These are phyloP conservation scores for Fraxinus cuspidata DNA, from an alignment of 257 asterid species.

Conservation along the genomic window DNA sequence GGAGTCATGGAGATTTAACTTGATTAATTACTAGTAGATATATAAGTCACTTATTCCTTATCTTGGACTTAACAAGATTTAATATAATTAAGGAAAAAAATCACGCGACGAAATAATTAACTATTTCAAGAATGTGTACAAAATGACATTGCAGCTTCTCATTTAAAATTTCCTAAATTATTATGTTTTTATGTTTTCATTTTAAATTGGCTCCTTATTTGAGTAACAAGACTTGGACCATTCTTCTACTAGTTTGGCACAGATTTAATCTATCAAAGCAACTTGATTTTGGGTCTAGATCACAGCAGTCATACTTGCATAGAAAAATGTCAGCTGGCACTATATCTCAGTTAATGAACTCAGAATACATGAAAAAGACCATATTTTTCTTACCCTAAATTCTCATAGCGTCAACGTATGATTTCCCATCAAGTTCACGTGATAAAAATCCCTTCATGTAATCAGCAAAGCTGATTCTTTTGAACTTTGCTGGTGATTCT, in stretches of 20 bases:
- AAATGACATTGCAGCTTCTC: too few relatives aligned
- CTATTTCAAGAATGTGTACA: too few relatives aligned
- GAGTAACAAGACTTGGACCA: background rate
- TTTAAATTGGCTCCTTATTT: background rate
- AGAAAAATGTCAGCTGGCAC: background rate
- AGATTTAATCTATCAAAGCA: too few relatives aligned
- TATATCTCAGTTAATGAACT: background rate
- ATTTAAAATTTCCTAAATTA: too few relatives aligned
- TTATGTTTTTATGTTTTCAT: too few relatives aligned
- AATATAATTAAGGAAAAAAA: too few relatives aligned
- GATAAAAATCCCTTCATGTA: slow-evolving; percentile 33
- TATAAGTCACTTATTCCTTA: too few relatives aligned
- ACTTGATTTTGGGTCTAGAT: background rate
- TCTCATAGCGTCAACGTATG: slow-evolving; percentile 44
- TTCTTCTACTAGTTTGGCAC: background rate
- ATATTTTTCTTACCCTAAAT: slow-evolving; percentile 19
- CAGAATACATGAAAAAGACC: background rate
- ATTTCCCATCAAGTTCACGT: slow-evolving; percentile 48
- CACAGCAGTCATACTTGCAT: background rate
- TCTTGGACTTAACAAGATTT: too few relatives aligned
- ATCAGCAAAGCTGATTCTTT: slow-evolving; percentile 32
- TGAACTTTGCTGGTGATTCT: slow-evolving; percentile 46
- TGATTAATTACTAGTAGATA: too few relatives aligned
- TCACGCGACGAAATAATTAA: too few relatives aligned
- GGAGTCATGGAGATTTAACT: too few relatives aligned